Evolutionary conservation across 306 rosid genomes (phyloP).

Genomic region (Cotoneaster glaucophyllus): DNA sequence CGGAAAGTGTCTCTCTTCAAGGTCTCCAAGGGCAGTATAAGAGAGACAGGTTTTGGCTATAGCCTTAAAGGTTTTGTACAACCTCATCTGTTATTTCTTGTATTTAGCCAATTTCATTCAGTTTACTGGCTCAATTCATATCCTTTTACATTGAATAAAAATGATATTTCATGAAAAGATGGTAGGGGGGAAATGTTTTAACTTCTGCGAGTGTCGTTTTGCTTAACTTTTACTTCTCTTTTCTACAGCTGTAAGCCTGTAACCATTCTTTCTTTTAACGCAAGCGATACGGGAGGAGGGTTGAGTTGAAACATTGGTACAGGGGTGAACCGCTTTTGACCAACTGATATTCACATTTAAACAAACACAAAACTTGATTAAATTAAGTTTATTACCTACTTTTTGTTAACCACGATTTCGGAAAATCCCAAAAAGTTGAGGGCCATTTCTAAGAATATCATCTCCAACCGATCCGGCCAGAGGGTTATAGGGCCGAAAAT

Average conservation of each 20-base stretch:
- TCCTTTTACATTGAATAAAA: slow-evolving; percentile 49
- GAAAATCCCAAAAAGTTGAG: not conserved
- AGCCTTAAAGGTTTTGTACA: slow-evolving; percentile 37
- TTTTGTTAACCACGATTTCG: not conserved
- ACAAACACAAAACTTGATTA: not conserved
- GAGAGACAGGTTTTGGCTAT: slow-evolving; percentile 30
- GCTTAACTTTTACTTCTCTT: not conserved
- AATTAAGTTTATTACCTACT: not conserved
- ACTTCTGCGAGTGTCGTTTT: not conserved
- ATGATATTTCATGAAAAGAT: slow-evolving; percentile 29
- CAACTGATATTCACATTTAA: not conserved
- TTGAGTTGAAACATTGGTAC: no score
- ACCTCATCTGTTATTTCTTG: slow-evolving; percentile 39
- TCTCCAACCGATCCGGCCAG: no score
- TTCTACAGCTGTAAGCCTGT: not conserved
- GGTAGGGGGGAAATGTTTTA: not conserved
- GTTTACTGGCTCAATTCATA: slow-evolving; percentile 39
- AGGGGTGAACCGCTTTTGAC: no score
- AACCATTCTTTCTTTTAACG: no score
- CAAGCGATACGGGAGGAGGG: no score
- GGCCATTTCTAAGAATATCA: not conserved
- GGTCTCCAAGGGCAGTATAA: slow-evolving; percentile 59
- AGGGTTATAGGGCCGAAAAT: no score
- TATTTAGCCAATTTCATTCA: slow-evolving; percentile 42
- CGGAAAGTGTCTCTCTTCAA: slow-evolving; percentile 69